These are phyloP conservation scores for Torrubiellomyces zombiae DNA, from an alignment of 2,329 filamentous ascomycete genomes.

Conservation along the genomic window DNA sequence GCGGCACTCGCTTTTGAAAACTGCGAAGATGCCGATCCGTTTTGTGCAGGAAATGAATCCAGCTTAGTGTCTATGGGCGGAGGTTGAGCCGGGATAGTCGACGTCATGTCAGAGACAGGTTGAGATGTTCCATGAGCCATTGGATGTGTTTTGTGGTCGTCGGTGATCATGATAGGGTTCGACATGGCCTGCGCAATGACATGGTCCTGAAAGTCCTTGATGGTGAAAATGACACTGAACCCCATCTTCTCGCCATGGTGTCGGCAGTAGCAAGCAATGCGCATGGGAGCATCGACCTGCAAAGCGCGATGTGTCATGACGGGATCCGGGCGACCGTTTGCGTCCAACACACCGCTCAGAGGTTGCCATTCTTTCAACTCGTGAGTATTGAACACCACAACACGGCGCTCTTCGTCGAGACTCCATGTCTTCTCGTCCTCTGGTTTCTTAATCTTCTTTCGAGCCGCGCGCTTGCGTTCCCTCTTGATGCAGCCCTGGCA, in stretches of 20 bases:
- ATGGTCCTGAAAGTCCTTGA: conserved; percentile 64
- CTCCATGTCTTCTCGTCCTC: conserved; percentile 85
- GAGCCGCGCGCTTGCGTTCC: conserved; percentile 75
- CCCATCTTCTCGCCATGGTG: conserved; percentile 89
- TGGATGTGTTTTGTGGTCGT: conserved; percentile 82
- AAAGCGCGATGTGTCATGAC: conserved; percentile 41
- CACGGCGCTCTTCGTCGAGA: conserved; percentile 60
- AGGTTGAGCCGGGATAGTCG: conserved; percentile 7
- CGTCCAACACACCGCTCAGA: conserved; percentile 32
- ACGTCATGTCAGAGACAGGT: conserved; percentile 13
- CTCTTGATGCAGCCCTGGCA: conserved; percentile 82
- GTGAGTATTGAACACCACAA: conserved; percentile 81
- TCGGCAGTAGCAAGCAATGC: conserved; percentile 91
- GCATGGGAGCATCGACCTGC: conserved; percentile 78
- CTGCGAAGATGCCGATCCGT: conserved; percentile 34
- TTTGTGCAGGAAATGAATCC: conserved; percentile 10
- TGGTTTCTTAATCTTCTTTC: conserved; percentile 85
- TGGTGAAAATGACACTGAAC: conserved; percentile 84
- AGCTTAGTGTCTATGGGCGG: conserved; percentile 17
- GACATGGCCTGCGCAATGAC: conserved; percentile 74
- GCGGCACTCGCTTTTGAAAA: conserved; percentile 49
- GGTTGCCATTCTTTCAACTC: conserved; percentile 74
- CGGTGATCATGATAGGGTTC: conserved; percentile 87
- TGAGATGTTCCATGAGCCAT: conserved; percentile 13
- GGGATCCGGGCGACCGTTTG: conserved; percentile 26